Evolutionary conservation across 441 rosid genomes (phyloP).

Genomic region (Bruguiera hainesii): DNA sequence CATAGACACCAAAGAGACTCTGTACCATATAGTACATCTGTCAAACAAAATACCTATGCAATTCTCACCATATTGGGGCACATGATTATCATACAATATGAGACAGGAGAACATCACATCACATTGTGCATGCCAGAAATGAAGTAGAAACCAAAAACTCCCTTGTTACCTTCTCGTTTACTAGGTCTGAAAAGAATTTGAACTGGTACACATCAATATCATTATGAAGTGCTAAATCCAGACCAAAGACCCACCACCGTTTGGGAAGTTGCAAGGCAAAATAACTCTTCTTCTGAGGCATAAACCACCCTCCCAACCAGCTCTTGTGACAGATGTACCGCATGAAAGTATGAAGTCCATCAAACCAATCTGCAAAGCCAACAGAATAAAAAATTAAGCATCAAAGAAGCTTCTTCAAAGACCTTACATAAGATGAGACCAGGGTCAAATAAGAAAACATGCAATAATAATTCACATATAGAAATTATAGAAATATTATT

Average conservation of each 20-base stretch:
- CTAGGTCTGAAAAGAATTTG: slow-evolving; percentile 83
- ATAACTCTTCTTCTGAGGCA: slow-evolving; percentile 99
- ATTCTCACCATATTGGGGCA: too few species aligned
- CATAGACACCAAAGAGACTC: too few species aligned
- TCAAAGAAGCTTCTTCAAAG: not conserved
- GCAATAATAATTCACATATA: not conserved
- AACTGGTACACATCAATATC: slow-evolving; percentile 99
- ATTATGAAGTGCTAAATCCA: slow-evolving; percentile 96
- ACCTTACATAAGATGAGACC: slow-evolving; percentile 11
- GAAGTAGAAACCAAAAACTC: slow-evolving; percentile 6
- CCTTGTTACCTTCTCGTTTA: slow-evolving; percentile 59
- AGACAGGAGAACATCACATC: too few species aligned
- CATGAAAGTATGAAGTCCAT: slow-evolving; percentile 98
- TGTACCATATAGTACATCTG: too few species aligned
- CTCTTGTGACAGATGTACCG: slow-evolving; percentile 97
- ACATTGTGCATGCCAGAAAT: too few species aligned
- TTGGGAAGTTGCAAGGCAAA: slow-evolving; percentile 95
- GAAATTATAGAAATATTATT: not conserved
- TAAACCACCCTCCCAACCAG: slow-evolving; percentile 99
- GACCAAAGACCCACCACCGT: slow-evolving; percentile 99
- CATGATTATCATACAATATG: too few species aligned
- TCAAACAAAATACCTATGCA: too few species aligned
- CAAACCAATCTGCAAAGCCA: slow-evolving; percentile 82
- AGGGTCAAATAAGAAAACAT: slow-evolving; percentile 6
- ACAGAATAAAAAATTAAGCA: slow-evolving; percentile 3